phyloP scores from a whole-genome alignment of 805 yeast genomes.

The Spathaspora girioi region DNA sequence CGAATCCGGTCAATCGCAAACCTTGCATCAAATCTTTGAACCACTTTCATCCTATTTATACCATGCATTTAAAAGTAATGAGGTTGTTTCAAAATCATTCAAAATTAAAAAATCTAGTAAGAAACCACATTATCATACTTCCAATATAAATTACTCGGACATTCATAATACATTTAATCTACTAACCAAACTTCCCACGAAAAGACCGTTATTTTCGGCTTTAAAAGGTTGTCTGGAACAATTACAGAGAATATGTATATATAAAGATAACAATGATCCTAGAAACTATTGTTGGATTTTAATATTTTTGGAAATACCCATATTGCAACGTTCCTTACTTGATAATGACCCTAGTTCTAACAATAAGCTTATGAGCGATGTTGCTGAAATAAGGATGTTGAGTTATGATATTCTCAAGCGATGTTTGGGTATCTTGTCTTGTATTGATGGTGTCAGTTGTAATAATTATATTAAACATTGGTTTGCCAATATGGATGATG shows the following conservation, averaged over 20 bases:
- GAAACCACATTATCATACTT: slow-evolving; percentile 37
- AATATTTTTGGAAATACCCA: slow-evolving; percentile 68
- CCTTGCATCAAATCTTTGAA: slow-evolving; percentile 34
- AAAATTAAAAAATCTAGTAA: slow-evolving; percentile 18
- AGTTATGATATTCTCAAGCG: slow-evolving; percentile 72
- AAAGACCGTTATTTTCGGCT: slow-evolving; percentile 55
- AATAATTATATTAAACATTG: slow-evolving; percentile 49
- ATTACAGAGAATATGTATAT: slow-evolving; percentile 43
- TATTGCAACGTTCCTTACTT: slow-evolving; percentile 45
- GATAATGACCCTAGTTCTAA: slow-evolving; percentile 17
- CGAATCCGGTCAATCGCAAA: slow-evolving; percentile 6
- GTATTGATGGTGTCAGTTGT: slow-evolving; percentile 35
- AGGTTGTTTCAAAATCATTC: slow-evolving; percentile 56
- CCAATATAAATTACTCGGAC: slow-evolving; percentile 49
- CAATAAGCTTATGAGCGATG: slow-evolving; percentile 30
- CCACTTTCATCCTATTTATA: slow-evolving; percentile 50
- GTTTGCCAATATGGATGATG: slow-evolving; percentile 45
- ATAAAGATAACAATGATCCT: slow-evolving; percentile 39
- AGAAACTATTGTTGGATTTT: slow-evolving; percentile 54
- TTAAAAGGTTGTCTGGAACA: slow-evolving; percentile 49
- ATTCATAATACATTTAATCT: slow-evolving; percentile 44
- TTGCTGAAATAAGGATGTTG: slow-evolving; percentile 50
- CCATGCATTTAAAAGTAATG: slow-evolving; percentile 44
- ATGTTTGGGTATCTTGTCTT: slow-evolving; percentile 63
- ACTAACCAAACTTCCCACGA: slow-evolving; percentile 52